Evolutionary conservation across 2,329 filamentous ascomycete species (phyloP).

Genomic region (Zymoseptoria pseudotritici): DNA sequence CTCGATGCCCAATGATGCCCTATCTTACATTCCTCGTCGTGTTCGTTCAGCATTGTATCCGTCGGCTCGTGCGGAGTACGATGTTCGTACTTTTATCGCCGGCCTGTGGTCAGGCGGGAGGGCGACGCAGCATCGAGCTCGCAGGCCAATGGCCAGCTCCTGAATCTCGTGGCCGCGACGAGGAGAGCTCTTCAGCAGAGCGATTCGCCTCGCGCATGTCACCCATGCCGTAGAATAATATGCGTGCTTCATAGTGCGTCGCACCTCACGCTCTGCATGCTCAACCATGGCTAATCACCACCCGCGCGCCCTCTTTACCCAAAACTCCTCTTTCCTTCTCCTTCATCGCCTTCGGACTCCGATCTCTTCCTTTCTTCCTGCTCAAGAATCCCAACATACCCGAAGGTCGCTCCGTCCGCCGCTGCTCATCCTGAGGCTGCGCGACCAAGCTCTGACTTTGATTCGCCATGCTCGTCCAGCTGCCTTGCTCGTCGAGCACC

Average conservation of each 20-base stretch:
- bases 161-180: too few species aligned
- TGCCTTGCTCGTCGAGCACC: constrained; percentile 79
- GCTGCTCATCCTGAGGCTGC: constrained; percentile 40
- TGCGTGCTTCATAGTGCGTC: background rate
- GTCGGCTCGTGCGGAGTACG: too few species aligned
- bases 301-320: constrained; percentile 85
- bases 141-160: background rate
- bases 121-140: background rate
- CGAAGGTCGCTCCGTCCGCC: constrained; percentile 46
- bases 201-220: background rate
- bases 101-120: too few species aligned
- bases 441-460: constrained; percentile 65
- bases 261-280: background rate
- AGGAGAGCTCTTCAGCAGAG: background rate
- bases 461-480: constrained; percentile 84
- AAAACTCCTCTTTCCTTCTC: constrained; percentile 71
- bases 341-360: constrained; percentile 80
- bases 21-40: background rate
- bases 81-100: too few species aligned
- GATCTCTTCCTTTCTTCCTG: constrained; percentile 80
- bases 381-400: constrained; percentile 87
- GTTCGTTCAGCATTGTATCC: background rate
- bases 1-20: background rate
- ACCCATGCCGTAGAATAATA: background rate
- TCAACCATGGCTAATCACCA: constrained; percentile 34